These are phyloP conservation scores for Verbena officinalis DNA, from an alignment of 257 asterid genomes.

Conservation along the genomic window DNA sequence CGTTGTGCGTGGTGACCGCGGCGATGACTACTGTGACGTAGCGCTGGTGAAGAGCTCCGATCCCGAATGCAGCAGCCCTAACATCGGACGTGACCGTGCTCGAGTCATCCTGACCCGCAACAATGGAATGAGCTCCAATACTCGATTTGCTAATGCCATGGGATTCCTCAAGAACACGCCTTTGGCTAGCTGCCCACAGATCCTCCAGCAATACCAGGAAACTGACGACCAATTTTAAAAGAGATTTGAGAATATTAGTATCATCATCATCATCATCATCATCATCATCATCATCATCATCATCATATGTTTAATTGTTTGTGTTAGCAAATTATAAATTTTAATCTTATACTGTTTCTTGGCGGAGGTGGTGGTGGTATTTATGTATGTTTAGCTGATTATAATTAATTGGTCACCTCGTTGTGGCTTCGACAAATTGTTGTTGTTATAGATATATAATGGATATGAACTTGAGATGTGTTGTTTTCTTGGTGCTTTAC, in stretches of 20 bases:
- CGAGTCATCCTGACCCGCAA: slow-evolving; percentile 68
- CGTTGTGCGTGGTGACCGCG: slow-evolving; percentile 53
- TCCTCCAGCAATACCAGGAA: slow-evolving; percentile 69
- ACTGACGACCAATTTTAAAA: slow-evolving; percentile 33
- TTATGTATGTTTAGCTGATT: neutral
- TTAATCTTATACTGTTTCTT: slow-evolving; percentile 17
- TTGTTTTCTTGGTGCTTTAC: neutral
- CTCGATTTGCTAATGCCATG: slow-evolving; percentile 64
- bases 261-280: neutral
- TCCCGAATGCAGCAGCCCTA: slow-evolving; percentile 46
- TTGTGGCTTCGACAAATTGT: slow-evolving; percentile 28
- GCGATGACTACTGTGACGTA: slow-evolving; percentile 68
- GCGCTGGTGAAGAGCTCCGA: slow-evolving; percentile 52
- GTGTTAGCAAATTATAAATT: slow-evolving; percentile 17
- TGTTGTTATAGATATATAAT: neutral
- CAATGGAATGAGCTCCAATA: slow-evolving; percentile 66
- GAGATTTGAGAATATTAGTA: neutral
- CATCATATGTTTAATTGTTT: neutral
- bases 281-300: neutral
- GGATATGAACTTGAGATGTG: neutral
- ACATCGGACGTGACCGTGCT: slow-evolving; percentile 70
- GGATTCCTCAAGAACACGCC: slow-evolving; percentile 55
- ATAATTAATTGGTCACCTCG: slow-evolving; percentile 21
- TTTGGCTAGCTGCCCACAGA: slow-evolving; percentile 56
- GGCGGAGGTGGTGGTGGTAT: slow-evolving; percentile 11